These are phyloP conservation scores for Anisodus tanguticus DNA, from an alignment of 257 asterid genomes.

Conservation along the genomic window DNA sequence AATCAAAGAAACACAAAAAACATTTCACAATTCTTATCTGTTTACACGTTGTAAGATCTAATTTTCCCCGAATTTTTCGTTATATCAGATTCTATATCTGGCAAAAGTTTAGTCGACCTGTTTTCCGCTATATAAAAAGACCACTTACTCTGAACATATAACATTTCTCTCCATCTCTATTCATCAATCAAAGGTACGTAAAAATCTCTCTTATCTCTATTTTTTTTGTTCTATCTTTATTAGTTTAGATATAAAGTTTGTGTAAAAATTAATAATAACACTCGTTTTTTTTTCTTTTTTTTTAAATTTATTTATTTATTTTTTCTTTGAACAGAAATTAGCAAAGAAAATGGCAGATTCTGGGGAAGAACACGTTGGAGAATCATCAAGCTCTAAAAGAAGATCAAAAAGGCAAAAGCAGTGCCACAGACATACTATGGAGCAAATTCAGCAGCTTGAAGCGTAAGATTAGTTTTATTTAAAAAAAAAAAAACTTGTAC, in stretches of 20 bases:
- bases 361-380: conserved; percentile 46
- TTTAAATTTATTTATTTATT: too few species aligned
- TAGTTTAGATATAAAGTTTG: not conserved
- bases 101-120: not conserved
- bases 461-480: conserved; percentile 49
- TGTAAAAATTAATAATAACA: not conserved
- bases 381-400: conserved; percentile 40
- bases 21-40: not conserved
- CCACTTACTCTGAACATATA: not conserved
- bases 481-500: not conserved
- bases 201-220: not conserved
- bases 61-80: not conserved
- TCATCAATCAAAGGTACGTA: not conserved
- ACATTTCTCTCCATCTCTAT: not conserved
- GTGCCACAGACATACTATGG: conserved; percentile 60
- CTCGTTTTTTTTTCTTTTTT: too few species aligned
- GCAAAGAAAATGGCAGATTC: conserved; percentile 37
- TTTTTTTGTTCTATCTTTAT: not conserved
- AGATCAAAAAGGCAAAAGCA: conserved; percentile 45
- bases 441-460: conserved; percentile 71
- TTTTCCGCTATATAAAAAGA: conserved; percentile 7
- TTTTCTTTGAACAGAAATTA: not conserved
- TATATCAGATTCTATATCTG: not conserved
- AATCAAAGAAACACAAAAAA: not conserved
- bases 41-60: not conserved